Evolutionary conservation across 1,139 yeast genomes (phyloP), one percentile per base, ranked within the genome.

Genomic region (Pneumocystis wakefieldiae): DNA sequence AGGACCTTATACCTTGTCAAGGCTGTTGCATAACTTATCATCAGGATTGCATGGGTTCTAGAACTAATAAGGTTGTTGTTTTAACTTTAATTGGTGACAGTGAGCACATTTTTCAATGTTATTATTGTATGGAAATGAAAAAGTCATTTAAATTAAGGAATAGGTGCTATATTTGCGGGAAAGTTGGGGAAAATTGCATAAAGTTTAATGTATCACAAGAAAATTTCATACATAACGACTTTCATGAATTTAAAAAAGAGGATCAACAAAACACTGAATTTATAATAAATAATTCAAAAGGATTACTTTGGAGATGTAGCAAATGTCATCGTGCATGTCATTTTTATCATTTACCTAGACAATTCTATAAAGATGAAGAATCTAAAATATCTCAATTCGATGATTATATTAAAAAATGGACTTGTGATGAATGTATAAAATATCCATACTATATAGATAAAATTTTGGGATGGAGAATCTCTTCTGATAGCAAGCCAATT

Each of bases 11-110:
- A n/a, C 63, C 65, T 36, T 67, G 69, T 58, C 68, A 66, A 28
- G 68, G 68, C 6, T 67, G 69, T 58, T 65, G 67, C n/a, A 66
- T 64, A 29, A 61, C 67, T 5, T 61, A 57, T 19, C 68, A 67
- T 41, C 68, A 60, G 14, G 55, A 59, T 12, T 67, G 68, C 41
- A 55, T 59, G 42, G 63, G 58, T 15, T 48, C 55, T 12, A 48
- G 12, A 24, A 4, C 32, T 24, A 48, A 24, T 19, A 48, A 12
- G 8, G 15, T 48, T 48, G 55, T 48, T 24, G 32, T 42, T 36
- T 29, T 66, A 17, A 62, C 65, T 12, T 62, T 48, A 39, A 59
- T 61, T 8, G 61, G 63, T 17, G 62, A 48, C 7, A 57, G 59
- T 38, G 61, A 57, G 12, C 61, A 58, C 48, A 62, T 67, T 3